Evolutionary conservation across 768 basidiomycete species (phyloP), one percentile per base, ranked within the genome.

Genomic region (Mrakia frigida): DNA sequence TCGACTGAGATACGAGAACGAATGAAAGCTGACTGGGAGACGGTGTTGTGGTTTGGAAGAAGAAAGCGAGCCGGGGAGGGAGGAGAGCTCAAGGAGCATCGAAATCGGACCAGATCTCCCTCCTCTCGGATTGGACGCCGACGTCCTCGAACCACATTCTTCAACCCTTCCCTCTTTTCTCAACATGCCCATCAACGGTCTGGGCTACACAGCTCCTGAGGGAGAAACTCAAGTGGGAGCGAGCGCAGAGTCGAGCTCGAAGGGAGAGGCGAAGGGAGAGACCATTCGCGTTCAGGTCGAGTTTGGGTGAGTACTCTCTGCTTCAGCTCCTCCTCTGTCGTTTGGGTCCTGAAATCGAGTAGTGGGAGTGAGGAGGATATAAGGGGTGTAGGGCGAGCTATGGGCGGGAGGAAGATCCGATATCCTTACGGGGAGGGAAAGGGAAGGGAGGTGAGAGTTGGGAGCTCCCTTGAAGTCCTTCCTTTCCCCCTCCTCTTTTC

Each of bases 221-320:
- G 35, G 63, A 31, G 41, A 25, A 25, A 11, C 9, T 33, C 28
- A n/a, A n/a, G 11, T 4, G 2, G 43, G 25, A 33, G 21, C n/a
- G 50, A 52, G 35, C 14, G 33, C 28, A 28, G 39, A 50, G 33
- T 39, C 75, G 33, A 31, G 2, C 18, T 9, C 46, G 35, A 25
- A 63, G 33, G 35, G 23, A 10, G 60, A 18, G 31, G 35, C 5
- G 14, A 52, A 37, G 39, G 71, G 28, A 65, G 53, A 53, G 59
- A 73, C 76, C 33, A 60, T 77, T 10, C 28, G 59, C 33, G 52
- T 77, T 25, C 70, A 63, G 71, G 71, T 77, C 52, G 76, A 77
- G 71, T 77, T 77, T 73, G 76, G 76, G 76, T 77, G n/a, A 71
- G 75, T 63, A 31, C 56, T 13, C 52, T n/a, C 13, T 72, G 37